phyloP scores from a whole-genome alignment of 2,329 filamentous ascomycete genomes.

The Sarocladium kiliense region DNA sequence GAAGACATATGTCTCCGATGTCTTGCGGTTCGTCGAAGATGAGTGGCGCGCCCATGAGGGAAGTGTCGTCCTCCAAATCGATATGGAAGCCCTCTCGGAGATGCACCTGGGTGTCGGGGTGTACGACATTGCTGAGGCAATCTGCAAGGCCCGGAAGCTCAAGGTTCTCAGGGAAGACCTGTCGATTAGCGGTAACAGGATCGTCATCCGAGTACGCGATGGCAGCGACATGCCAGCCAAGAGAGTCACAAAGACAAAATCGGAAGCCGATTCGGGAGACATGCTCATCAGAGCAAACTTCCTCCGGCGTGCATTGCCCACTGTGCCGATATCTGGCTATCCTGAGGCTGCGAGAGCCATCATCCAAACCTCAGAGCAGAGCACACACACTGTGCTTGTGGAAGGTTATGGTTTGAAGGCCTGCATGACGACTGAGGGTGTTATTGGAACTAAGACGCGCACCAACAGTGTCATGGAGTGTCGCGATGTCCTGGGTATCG shows the following conservation, averaged over 20 bases:
- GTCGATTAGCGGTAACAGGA: slow-evolving; percentile 52
- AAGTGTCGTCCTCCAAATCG: slow-evolving; percentile 76
- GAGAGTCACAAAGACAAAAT: slow-evolving; percentile 41
- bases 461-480: slow-evolving; percentile 92
- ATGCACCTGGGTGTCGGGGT: slow-evolving; percentile 77
- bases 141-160: slow-evolving; percentile 76
- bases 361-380: slow-evolving; percentile 72
- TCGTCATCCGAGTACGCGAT: slow-evolving; percentile 68
- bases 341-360: slow-evolving; percentile 80
- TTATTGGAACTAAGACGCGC: slow-evolving; percentile 68
- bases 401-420: slow-evolving; percentile 88
- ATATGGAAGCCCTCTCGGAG: slow-evolving; percentile 70
- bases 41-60: slow-evolving; percentile 75
- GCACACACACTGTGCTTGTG: slow-evolving; percentile 71
- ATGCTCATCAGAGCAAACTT: slow-evolving; percentile 76
- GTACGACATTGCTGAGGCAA: slow-evolving; percentile 68
- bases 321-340: slow-evolving; percentile 86
- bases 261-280: slow-evolving; percentile 35
- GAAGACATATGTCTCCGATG: slow-evolving; percentile 84
- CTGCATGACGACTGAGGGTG: slow-evolving; percentile 91
- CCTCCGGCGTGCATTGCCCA: slow-evolving; percentile 74
- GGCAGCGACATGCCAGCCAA: slow-evolving; percentile 44
- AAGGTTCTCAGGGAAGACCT: slow-evolving; percentile 67
- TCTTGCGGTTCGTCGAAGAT: slow-evolving; percentile 77
- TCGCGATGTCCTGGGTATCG: slow-evolving; percentile 82